Percentiles rank a stretch among this genome's conserved stretches.
phyloP scores from a whole-genome alignment of 441 rosid species.

The Populus hybrid region DNA sequence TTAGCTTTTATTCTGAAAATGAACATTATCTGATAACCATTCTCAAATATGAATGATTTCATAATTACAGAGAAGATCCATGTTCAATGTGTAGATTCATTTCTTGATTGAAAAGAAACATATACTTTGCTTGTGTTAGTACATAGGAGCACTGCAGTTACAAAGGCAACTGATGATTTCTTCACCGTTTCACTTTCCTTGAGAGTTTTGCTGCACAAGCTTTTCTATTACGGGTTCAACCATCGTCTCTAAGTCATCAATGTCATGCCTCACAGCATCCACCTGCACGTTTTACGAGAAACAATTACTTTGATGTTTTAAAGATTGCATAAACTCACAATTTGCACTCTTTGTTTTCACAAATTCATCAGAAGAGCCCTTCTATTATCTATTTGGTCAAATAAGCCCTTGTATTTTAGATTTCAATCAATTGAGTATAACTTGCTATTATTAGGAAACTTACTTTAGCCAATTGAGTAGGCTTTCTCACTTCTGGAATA shows the following conservation, averaged over 20 bases:
- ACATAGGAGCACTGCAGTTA: neutral
- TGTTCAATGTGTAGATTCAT: neutral
- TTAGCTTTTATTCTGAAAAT: neutral
- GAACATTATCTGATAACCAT: neutral
- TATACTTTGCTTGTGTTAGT: neutral
- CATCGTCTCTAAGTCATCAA: constrained; percentile 48
- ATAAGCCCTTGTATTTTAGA: neutral
- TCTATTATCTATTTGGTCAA: neutral
- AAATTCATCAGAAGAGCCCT: neutral
- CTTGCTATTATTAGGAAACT: neutral
- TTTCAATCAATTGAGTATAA: neutral
- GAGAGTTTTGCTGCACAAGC: constrained; percentile 17
- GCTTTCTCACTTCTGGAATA: too few species aligned
- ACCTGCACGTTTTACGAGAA: constrained; percentile 30
- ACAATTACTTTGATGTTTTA: neutral
- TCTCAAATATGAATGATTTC: neutral
- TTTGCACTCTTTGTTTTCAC: neutral
- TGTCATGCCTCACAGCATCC: constrained; percentile 47
- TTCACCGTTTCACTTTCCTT: neutral
- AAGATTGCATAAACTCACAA: neutral
- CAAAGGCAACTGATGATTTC: neutral
- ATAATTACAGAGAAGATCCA: neutral
- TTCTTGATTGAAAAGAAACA: neutral
- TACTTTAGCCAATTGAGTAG: too few species aligned
- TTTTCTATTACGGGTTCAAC: constrained; percentile 42